Conservation (phyloP, 345 rosid genomes). For the Diplotaxis tenuifolia region DNA sequence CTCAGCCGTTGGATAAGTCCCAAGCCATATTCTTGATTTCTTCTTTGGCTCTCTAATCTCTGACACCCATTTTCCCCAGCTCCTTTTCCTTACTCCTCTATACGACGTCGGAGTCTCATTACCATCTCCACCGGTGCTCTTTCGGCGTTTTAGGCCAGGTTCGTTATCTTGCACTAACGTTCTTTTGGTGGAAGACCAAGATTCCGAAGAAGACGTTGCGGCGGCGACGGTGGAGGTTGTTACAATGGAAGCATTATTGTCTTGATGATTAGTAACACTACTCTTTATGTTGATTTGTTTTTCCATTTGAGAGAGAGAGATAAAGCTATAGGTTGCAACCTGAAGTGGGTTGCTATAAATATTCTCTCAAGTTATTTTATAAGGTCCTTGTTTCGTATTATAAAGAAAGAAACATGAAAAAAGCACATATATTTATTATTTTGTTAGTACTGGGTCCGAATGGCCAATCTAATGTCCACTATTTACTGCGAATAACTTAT, state of each 20-base stretch:
- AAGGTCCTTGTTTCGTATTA: slow-evolving; percentile 13
- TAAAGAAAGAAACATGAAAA: slow-evolving; percentile 10
- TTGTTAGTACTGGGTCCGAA: slow-evolving; percentile 19
- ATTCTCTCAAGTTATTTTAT: slow-evolving; percentile 16
- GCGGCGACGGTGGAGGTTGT: slow-evolving; percentile 20
- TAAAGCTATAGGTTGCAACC: slow-evolving; percentile 24
- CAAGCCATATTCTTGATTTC: slow-evolving; percentile 94
- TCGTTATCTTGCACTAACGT: slow-evolving; percentile 6
- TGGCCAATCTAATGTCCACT: not conserved
- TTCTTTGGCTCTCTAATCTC: slow-evolving; percentile 88
- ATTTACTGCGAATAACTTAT: slow-evolving; percentile 15
- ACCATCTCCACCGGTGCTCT: slow-evolving; percentile 7
- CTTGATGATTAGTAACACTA: slow-evolving; percentile 38
- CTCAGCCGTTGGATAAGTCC: slow-evolving; percentile 81
- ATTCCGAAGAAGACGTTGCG: slow-evolving; percentile 25
- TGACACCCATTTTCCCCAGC: slow-evolving; percentile 97
- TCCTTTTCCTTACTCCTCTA: slow-evolving; percentile 87
- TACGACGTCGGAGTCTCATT: slow-evolving; percentile 47
- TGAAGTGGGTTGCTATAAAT: slow-evolving; percentile 36
- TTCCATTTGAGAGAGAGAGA: slow-evolving; percentile 29
- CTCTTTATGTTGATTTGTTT: slow-evolving; percentile 45
- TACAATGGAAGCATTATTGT: no score
- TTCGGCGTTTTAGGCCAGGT: slow-evolving; percentile 12
- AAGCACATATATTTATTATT: not conserved
- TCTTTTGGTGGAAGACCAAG: slow-evolving; percentile 22